Evolutionary conservation across 208 protist species (phyloP), one percentile per base, ranked within the genome.

Genomic region (Trypanosoma caninum): DNA sequence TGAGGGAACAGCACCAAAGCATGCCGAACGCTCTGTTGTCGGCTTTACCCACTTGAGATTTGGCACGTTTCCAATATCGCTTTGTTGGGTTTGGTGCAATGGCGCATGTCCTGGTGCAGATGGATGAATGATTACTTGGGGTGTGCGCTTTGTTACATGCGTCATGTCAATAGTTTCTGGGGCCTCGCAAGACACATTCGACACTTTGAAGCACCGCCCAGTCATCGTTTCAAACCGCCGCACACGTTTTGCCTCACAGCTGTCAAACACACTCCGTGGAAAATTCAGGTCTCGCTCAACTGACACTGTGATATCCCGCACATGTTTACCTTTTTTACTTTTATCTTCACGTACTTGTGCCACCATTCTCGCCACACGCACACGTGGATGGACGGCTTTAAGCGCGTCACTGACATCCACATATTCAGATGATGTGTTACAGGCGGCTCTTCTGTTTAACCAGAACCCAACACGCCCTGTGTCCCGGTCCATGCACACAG

Each of bases 51-150:
- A 77, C 10, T 70, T 59, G 16, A 84, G 50, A 37, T 80, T 84
- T n/a, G 84, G 84, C 8, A 86, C 64, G 6, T 88, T 69, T 11
- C 80, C 80, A 22, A 91, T 69, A 52, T 91, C 84, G 10, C 65
- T 84, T 2, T 62, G 55, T 66, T 75, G 75, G 9, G 79, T 37
- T 25, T 59, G 40, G 56, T 83, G 76, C 44, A 84, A 53, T n/a
- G 59, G 66, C 8, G 75, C 71, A 46, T 89, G 85, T n/a, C 81
- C 85, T 13, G 85, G 81, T 0, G 85, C 79, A 7, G 28, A 56
- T 8, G 80, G 67, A 59, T 92, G 69, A 52, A 92, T 92, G 34
- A 78, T 33, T 22, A 64, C 74, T 16, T 53, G 38, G 16, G 55
- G 69, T 20, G 64, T 64, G 25, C 77, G 78, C 42, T 67, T 53